phyloP scores from a whole-genome alignment of 176 grass and related monocot genomes.

The Leersia perrieri region DNA sequence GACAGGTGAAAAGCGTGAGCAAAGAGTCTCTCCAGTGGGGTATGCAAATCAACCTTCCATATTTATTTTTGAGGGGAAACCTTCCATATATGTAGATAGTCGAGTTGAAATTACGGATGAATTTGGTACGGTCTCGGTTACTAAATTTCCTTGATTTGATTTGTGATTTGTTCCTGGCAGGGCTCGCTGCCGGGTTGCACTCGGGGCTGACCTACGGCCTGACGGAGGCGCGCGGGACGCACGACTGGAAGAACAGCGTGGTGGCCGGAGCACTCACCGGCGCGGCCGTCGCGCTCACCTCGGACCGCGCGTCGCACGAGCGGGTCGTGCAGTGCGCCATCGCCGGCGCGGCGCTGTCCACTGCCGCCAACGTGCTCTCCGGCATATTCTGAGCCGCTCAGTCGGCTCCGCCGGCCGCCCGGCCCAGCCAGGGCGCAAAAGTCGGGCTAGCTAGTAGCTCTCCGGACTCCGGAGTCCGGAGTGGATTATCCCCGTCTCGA shows the following conservation, averaged over 20 bases:
- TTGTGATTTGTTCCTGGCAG: slow-evolving; percentile 29
- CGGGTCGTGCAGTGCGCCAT: slow-evolving; percentile 74
- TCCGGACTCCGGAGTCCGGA: no score
- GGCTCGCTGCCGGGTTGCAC: slow-evolving; percentile 77
- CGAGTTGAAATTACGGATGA: background rate
- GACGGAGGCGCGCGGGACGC: slow-evolving; percentile 71
- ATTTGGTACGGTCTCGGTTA: background rate
- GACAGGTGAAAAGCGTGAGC: slow-evolving; percentile 72
- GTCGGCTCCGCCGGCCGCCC: no score
- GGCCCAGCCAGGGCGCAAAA: no score
- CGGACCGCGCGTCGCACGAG: slow-evolving; percentile 60
- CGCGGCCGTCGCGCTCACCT: slow-evolving; percentile 61
- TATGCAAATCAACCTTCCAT: slow-evolving; percentile 15
- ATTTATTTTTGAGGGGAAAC: no score
- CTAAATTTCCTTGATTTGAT: background rate
- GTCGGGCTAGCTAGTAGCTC: background rate
- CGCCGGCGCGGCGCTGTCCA: slow-evolving; percentile 74
- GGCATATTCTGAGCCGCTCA: slow-evolving; percentile 53
- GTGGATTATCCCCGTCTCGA: background rate
- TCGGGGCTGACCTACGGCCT: slow-evolving; percentile 88
- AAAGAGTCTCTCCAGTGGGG: slow-evolving; percentile 91
- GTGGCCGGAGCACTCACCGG: slow-evolving; percentile 74
- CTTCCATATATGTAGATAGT: no score
- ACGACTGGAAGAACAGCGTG: slow-evolving; percentile 92
- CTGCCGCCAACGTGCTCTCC: slow-evolving; percentile 74